phyloP scores from a whole-genome alignment of 2,329 filamentous ascomycete species.

The Cadophora luteo-olivacea region DNA sequence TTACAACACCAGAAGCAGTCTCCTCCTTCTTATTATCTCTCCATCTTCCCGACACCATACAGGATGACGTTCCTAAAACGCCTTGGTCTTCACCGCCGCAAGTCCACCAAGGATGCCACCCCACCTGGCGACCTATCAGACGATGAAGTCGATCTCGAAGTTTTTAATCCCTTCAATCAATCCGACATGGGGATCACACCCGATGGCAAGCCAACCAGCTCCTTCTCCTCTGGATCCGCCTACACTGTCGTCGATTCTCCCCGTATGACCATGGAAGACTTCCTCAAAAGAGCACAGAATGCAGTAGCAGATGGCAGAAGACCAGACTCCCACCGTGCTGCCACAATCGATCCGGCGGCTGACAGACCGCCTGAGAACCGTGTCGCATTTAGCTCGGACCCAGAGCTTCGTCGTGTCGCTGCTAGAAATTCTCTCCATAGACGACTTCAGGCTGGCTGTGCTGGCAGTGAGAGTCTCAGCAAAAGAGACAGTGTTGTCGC shows the following conservation, averaged over 20 bases:
- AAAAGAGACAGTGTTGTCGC: background rate
- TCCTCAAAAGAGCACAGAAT: background rate
- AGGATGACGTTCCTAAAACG: constrained; percentile 2
- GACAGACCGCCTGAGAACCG: background rate
- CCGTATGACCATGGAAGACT: constrained; percentile 2
- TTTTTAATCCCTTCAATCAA: constrained; percentile 16
- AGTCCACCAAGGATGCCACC: background rate
- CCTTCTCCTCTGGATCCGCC: background rate
- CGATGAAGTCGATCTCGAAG: background rate
- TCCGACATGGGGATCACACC: constrained; percentile 6
- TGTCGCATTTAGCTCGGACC: background rate
- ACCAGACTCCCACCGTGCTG: background rate
- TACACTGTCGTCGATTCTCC: constrained; percentile 6
- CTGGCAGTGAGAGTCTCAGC: too few relatives aligned
- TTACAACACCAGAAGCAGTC: background rate
- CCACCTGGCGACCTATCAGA: background rate
- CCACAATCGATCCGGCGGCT: background rate
- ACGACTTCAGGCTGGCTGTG: too few relatives aligned
- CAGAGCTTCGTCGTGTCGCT: background rate
- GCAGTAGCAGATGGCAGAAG: background rate
- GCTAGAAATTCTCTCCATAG: background rate
- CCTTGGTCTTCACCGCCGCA: background rate
- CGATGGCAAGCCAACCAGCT: background rate
- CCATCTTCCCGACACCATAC: background rate
- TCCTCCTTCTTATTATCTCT: background rate